Conservation (phyloP, 148 eudicot species). For the Amaranthus palmeri region DNA sequence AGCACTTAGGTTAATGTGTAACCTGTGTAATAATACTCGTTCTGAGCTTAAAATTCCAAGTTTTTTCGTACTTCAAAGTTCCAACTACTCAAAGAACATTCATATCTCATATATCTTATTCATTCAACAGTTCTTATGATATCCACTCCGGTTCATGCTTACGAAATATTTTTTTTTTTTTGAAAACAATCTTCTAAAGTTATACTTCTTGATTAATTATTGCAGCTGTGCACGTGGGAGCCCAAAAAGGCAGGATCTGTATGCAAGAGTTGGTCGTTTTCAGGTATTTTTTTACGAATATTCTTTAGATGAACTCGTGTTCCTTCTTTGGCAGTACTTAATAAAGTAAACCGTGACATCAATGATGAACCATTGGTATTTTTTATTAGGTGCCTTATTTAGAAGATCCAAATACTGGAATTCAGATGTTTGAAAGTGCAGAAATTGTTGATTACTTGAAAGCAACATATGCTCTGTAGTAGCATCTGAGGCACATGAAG, state of each 20-base stretch:
- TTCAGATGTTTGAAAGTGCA: conserved; percentile 94
- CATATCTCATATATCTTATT: not conserved
- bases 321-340: not conserved
- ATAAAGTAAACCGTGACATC: not conserved
- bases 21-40: too few species aligned
- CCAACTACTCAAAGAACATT: not conserved
- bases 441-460: conserved; percentile 80
- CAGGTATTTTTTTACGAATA: conserved; percentile 44
- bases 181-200: not conserved
- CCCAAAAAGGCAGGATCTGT: conserved; percentile 77
- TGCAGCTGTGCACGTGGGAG: conserved; percentile 98
- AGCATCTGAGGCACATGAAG: conserved; percentile 8
- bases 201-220: conserved; percentile 9
- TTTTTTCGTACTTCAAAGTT: not conserved
- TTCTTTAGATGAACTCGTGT: not conserved
- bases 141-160: not conserved
- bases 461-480: conserved; percentile 75
- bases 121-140: not conserved
- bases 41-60: too few species aligned
- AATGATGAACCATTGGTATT: conserved; percentile 2
- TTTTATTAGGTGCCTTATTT: conserved; percentile 67
- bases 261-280: conserved; percentile 71
- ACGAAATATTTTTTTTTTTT: not conserved
- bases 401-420: conserved; percentile 96
- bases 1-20: too few species aligned